Evolutionary conservation across 495 filamentous ascomycete species (phyloP).

Genomic region (Hapsidospora chrysogenum): DNA sequence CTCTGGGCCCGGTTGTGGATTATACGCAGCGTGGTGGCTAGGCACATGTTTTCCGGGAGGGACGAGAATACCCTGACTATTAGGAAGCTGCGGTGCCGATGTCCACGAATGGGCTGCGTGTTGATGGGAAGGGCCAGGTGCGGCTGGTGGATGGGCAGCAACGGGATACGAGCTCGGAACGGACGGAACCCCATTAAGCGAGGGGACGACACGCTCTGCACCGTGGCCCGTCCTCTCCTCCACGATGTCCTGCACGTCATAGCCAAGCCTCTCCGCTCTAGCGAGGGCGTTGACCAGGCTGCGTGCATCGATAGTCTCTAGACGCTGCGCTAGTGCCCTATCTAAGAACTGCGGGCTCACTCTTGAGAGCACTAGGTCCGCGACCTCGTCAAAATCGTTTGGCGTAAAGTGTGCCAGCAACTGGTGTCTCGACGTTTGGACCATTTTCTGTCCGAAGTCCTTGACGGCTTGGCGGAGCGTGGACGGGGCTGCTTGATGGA

Average conservation of each 20-base stretch:
- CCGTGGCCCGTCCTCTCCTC: slow-evolving; percentile 13
- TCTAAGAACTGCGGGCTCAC: slow-evolving; percentile 30
- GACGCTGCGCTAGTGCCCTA: slow-evolving; percentile 22
- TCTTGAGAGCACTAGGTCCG: slow-evolving; percentile 19
- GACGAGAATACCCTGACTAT: background rate
- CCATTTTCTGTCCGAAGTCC: slow-evolving; percentile 28
- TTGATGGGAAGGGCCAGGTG: background rate
- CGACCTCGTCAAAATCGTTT: slow-evolving; percentile 21
- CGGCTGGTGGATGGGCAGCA: background rate
- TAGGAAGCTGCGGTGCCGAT: background rate
- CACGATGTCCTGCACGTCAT: slow-evolving; percentile 23
- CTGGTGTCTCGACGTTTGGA: slow-evolving; percentile 20
- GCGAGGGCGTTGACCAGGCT: slow-evolving; percentile 32
- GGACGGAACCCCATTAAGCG: background rate
- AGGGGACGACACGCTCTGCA: slow-evolving; percentile 14
- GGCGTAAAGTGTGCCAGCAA: slow-evolving; percentile 18
- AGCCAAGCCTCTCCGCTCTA: slow-evolving; percentile 31
- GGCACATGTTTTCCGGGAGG: background rate
- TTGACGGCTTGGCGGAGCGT: slow-evolving; percentile 22
- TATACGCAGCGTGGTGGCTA: too few species aligned
- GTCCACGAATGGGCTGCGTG: background rate
- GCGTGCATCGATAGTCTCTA: slow-evolving; percentile 28
- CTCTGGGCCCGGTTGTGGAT: background rate
- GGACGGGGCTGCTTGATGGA: slow-evolving; percentile 20
- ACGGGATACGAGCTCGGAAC: background rate